These are phyloP conservation scores for Leptomonas seymouri DNA, from an alignment of 208 protist species.

Conservation along the genomic window DNA sequence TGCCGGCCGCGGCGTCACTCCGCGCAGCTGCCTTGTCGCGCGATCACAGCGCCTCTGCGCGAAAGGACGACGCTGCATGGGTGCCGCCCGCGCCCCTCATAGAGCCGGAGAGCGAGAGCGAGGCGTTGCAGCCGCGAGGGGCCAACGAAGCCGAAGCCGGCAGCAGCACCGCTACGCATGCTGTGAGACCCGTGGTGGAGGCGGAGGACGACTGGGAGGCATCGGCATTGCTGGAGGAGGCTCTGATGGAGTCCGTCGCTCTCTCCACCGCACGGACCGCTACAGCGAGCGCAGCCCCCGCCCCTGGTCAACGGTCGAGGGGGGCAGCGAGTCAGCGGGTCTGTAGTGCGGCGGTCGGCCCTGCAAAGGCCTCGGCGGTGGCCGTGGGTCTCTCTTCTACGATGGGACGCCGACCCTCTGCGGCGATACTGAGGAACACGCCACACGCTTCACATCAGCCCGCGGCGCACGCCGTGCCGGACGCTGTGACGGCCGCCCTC, in stretches of 20 bases:
- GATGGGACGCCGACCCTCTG: background rate
- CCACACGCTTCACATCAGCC: background rate
- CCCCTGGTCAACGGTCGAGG: too few species aligned
- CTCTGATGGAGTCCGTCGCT: background rate
- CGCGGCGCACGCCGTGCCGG: slow-evolving; percentile 1
- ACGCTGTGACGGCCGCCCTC: slow-evolving; percentile 14
- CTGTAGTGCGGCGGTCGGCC: too few species aligned
- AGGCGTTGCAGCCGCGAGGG: background rate
- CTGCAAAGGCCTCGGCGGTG: background rate
- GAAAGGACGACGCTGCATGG: background rate
- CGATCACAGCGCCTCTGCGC: background rate
- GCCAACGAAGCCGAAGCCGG: too few species aligned
- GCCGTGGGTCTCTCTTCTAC: background rate
- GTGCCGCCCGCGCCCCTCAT: background rate
- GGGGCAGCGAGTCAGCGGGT: background rate
- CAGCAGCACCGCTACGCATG: background rate
- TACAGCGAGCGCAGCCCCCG: background rate
- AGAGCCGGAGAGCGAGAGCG: slow-evolving; percentile 6
- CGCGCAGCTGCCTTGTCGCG: background rate
- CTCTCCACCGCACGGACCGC: background rate
- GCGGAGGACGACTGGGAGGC: slow-evolving; percentile 30
- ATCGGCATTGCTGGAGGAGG: slow-evolving; percentile 27
- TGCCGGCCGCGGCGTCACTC: slow-evolving; percentile 20
- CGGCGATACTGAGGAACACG: background rate
- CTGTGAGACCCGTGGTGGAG: background rate